A percentile compares a stretch with the other conserved stretches of the same genome.
These are phyloP conservation scores for Aspergillus haitiensis DNA, from an alignment of 495 filamentous ascomycete species.

Conservation along the genomic window DNA sequence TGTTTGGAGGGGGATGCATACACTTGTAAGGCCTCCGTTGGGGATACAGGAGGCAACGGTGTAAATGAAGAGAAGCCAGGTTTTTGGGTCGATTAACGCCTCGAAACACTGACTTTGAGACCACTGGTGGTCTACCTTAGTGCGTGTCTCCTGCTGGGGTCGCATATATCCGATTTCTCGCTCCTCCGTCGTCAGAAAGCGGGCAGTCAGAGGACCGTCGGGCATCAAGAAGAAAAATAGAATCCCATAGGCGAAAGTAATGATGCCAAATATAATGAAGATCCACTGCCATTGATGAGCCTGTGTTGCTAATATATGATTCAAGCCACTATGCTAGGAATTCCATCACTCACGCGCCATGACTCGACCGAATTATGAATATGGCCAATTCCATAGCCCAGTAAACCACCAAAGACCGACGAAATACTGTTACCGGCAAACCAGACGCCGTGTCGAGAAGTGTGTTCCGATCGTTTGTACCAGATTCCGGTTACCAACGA, in stretches of 20 bases:
- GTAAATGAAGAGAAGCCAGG: constrained; percentile 17
- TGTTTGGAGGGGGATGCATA: constrained; percentile 1
- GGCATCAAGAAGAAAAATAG: constrained; percentile 14
- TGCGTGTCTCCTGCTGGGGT: constrained; percentile 14
- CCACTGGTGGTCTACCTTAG: constrained; percentile 12
- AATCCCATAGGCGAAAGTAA: constrained; percentile 12
- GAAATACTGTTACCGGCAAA: constrained; percentile 31
- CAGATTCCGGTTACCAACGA: constrained; percentile 18
- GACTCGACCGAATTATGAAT: constrained; percentile 38
- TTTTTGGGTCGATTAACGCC: constrained; percentile 19
- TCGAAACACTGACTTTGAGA: constrained; percentile 19
- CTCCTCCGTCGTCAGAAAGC: constrained; percentile 9
- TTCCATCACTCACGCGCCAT: constrained; percentile 6
- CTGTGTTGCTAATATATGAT: background rate
- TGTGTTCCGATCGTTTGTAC: constrained; percentile 24
- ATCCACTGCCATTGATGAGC: constrained; percentile 2
- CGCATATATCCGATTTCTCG: constrained; percentile 13
- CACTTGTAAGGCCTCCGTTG: constrained; percentile 20
- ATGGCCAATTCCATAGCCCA: constrained; percentile 54
- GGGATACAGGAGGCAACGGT: constrained; percentile 14
- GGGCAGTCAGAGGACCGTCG: constrained; percentile 26
- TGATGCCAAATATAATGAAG: constrained; percentile 19
- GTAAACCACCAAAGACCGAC: constrained; percentile 48
- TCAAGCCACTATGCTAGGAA: background rate
- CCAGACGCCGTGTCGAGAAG: constrained; percentile 29